phyloP scores from a whole-genome alignment of 768 basidiomycete genomes.

The Hygrocybe punicea region DNA sequence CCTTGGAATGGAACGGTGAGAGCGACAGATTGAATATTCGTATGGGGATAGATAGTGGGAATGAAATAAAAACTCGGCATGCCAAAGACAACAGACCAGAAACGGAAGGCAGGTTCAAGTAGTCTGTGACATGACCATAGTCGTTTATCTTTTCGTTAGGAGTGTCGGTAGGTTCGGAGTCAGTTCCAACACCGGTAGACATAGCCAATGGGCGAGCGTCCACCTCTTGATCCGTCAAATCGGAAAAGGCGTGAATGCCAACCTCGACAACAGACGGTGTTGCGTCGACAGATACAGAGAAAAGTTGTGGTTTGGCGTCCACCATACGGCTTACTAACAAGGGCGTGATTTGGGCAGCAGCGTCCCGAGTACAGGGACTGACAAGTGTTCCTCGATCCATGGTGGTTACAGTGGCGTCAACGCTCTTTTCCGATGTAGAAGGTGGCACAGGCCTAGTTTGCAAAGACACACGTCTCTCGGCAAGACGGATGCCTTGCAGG shows the following conservation, averaged over 20 bases:
- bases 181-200: constrained; percentile 47
- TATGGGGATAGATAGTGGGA: constrained; percentile 51
- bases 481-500: constrained; percentile 60
- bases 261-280: constrained; percentile 20
- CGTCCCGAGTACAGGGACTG: constrained; percentile 28
- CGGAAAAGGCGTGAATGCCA: constrained; percentile 17
- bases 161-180: constrained; percentile 36
- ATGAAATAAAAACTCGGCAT: constrained; percentile 46
- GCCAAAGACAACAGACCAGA: constrained; percentile 46
- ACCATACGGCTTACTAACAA: constrained; percentile 31
- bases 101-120: constrained; percentile 40
- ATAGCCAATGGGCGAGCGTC: constrained; percentile 52
- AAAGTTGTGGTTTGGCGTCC: constrained; percentile 33
- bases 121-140: constrained; percentile 19
- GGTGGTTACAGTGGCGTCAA: constrained; percentile 42
- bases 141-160: constrained; percentile 11
- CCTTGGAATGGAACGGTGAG: constrained; percentile 9
- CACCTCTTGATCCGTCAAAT: constrained; percentile 42
- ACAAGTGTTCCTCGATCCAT: constrained; percentile 34
- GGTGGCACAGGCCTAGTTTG: constrained; percentile 16
- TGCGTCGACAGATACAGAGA: constrained; percentile 30
- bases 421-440: constrained; percentile 44
- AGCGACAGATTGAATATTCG: constrained; percentile 31
- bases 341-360: constrained; percentile 38
- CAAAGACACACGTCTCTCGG: constrained; percentile 45